These are phyloP conservation scores for Dryadomyces sulphureus DNA, from an alignment of 2,329 filamentous ascomycete genomes.

Conservation along the genomic window DNA sequence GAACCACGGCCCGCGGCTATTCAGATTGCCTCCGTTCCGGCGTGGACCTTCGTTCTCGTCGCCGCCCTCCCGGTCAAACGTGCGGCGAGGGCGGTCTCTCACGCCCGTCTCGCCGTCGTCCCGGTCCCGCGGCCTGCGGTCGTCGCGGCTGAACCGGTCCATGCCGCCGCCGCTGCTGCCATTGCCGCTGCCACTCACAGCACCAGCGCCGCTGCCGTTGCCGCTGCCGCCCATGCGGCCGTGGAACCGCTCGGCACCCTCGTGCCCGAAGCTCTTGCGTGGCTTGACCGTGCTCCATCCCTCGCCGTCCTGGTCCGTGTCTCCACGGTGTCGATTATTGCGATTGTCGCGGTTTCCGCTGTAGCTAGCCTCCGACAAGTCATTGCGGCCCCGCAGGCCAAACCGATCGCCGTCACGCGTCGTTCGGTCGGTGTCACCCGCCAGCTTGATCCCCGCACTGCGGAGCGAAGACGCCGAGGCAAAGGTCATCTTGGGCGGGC, in stretches of 20 bases:
- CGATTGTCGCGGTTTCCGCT: slow-evolving; percentile 33
- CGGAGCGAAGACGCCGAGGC: slow-evolving; percentile 55
- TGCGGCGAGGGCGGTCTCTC: slow-evolving; percentile 19
- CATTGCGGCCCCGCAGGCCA: slow-evolving; percentile 34
- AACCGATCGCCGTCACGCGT: slow-evolving; percentile 42
- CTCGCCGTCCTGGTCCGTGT: slow-evolving; percentile 47
- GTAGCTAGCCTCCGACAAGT: slow-evolving; percentile 20
- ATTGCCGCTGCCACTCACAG: slow-evolving; percentile 35
- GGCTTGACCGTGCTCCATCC: slow-evolving; percentile 64
- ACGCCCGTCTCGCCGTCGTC: slow-evolving; percentile 28
- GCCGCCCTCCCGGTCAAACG: slow-evolving; percentile 25
- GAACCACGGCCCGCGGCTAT: slow-evolving; percentile 57
- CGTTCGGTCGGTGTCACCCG: slow-evolving; percentile 37
- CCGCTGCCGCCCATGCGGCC: slow-evolving; percentile 37
- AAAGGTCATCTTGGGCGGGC: slow-evolving; percentile 71
- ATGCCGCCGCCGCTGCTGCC: slow-evolving; percentile 17
- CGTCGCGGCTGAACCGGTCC: slow-evolving; percentile 45
- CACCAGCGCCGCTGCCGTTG: slow-evolving; percentile 25
- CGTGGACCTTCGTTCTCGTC: slow-evolving; percentile 38
- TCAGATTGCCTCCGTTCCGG: slow-evolving; percentile 39
- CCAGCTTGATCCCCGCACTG: slow-evolving; percentile 22
- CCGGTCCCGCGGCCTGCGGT: slow-evolving; percentile 31
- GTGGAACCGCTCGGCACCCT: slow-evolving; percentile 57
- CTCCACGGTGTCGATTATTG: slow-evolving; percentile 36
- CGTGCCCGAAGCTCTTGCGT: slow-evolving; percentile 57